Conservation (phyloP, 1,139 yeast genomes). For the Saccharomyces hybrid region DNA sequence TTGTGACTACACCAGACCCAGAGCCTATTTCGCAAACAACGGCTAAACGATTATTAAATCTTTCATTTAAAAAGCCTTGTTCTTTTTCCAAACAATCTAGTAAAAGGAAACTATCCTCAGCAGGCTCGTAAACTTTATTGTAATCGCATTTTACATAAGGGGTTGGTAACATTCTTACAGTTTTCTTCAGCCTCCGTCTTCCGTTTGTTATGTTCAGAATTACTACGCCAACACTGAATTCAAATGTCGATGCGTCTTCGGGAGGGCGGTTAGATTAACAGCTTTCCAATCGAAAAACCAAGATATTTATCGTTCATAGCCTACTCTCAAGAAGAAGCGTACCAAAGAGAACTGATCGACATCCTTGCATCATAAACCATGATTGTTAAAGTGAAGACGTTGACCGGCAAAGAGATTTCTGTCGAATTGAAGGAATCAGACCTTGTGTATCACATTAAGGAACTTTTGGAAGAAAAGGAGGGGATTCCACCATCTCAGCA, state of each 20-base stretch:
- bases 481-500: constrained; percentile 98
- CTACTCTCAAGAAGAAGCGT: too few species aligned
- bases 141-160: constrained; percentile 43
- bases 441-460: constrained; percentile 72
- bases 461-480: constrained; percentile 90
- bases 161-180: constrained; percentile 43
- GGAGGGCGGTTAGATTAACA: not conserved
- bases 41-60: constrained; percentile 36
- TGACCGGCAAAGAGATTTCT: constrained; percentile 73
- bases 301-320: not conserved
- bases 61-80: constrained; percentile 30
- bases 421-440: constrained; percentile 73
- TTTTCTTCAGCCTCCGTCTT: too few species aligned
- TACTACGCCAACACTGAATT: not conserved
- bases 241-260: not conserved
- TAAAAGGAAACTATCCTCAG: constrained; percentile 82
- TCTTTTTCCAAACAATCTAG: constrained; percentile 72
- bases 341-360: not conserved
- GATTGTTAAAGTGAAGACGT: constrained; percentile 40
- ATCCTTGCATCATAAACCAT: constrained; percentile 6
- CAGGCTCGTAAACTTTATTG: constrained; percentile 75
- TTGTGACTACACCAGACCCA: constrained; percentile 81
- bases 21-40: constrained; percentile 80
- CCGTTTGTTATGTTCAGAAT: too few species aligned
- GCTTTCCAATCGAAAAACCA: not conserved